These are phyloP conservation scores for Leucocoprinus leucothites DNA, from an alignment of 768 basidiomycete genomes.

Conservation along the genomic window DNA sequence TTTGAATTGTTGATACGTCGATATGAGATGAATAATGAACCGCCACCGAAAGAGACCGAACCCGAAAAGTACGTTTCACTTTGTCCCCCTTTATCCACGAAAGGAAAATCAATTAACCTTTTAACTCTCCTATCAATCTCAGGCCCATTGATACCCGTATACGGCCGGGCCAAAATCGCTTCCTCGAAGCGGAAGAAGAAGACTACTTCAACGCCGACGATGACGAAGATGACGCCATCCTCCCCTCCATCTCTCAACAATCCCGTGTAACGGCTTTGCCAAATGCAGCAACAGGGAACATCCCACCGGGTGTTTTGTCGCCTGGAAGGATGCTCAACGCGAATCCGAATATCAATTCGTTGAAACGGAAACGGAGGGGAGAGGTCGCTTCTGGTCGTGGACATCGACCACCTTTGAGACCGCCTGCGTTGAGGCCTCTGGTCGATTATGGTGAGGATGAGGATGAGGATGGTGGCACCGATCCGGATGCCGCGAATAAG, in stretches of 20 bases:
- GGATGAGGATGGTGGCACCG: slow-evolving; percentile 37
- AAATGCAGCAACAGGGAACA: background rate
- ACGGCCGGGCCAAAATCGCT: slow-evolving; percentile 40
- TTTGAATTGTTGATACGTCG: slow-evolving; percentile 73
- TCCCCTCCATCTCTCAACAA: slow-evolving; percentile 37
- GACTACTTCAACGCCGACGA: slow-evolving; percentile 91
- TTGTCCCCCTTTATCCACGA: background rate
- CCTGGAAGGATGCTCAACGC: slow-evolving; percentile 4
- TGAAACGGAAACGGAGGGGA: slow-evolving; percentile 60
- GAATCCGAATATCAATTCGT: slow-evolving; percentile 23
- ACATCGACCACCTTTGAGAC: slow-evolving; percentile 46
- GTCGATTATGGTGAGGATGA: slow-evolving; percentile 81
- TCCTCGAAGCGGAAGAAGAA: slow-evolving; percentile 79
- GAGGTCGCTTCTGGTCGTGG: slow-evolving; percentile 29
- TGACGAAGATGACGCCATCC: slow-evolving; percentile 55
- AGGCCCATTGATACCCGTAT: slow-evolving; percentile 39
- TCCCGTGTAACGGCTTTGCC: slow-evolving; percentile 16
- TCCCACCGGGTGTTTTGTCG: background rate
- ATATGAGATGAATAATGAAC: slow-evolving; percentile 93
- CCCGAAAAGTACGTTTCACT: slow-evolving; percentile 43
- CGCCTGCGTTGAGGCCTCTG: slow-evolving; percentile 56
- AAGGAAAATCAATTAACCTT: slow-evolving; percentile 1
- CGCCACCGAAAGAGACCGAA: slow-evolving; percentile 52
- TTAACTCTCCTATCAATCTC: slow-evolving; percentile 15
- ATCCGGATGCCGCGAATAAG: background rate